Base-by-base conservation (phyloP, 129 eudicot genomes). In the Erigeron canadensis region DNA sequence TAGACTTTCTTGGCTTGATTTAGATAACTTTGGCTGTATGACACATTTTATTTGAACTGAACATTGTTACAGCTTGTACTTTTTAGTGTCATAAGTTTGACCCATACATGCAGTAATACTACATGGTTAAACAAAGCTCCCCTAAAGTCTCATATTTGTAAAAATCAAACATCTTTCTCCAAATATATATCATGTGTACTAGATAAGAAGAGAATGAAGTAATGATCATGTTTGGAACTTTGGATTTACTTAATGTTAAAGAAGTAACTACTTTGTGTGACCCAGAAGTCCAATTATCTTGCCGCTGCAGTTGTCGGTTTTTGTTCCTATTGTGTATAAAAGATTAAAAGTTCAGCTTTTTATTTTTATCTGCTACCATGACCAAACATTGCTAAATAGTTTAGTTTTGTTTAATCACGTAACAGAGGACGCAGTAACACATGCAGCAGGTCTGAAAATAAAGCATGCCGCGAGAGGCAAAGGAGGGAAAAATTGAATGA, bases 381-480 rank as follows among this genome's bases (percentile, higher is more conserved):
- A 19, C 19, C 8, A 8, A 23, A 48, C 4, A 50, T 60, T 69
- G 40, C 48, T 16, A 40, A 50, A 9, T 73, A 60, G 48, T 39
- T 65, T 69, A 28, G 7, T 72, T 37, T 57, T 69, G 66, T 70
- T 67, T 16, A 57, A 59, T 57, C 42, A 75, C 51, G 47, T 48
- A 57, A 63, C 81, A 91, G 97, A 84, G 91, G 82, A 7, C 94
- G 95, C 69, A 75, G 45, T 77, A 87, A 72, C 38, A 67, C 86
- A 38, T 81, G 88, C 79, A 69, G 81, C 80, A 84, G 74, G 77
- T 79, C 80, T 2, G 84, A 81, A 77, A 81, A 74, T 41, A 92
- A 92, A 83, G 95, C 98, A 63, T 89, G 95, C 42, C 96, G 98
- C 63, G 98, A 92, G 85, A 89, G 87, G 71, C 81, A 78, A 75